Conservation (phyloP, 768 basidiomycete genomes). For the Tricholoma matsutake region DNA sequence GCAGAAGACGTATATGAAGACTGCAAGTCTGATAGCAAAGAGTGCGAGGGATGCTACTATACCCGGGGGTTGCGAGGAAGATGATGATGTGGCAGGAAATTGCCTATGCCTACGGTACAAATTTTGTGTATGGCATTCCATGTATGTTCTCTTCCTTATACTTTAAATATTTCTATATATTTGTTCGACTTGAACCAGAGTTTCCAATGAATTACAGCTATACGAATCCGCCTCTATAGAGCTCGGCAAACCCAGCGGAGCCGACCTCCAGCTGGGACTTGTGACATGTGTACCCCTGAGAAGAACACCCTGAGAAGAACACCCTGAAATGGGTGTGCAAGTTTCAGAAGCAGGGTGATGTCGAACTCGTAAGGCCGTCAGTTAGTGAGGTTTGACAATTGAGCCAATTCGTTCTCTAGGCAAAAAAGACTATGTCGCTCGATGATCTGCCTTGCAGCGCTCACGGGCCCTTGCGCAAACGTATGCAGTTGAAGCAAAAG, state of each 20-base stretch:
- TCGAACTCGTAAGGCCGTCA: slow-evolving; percentile 60
- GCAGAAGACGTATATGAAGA: slow-evolving; percentile 92
- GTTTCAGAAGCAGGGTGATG: slow-evolving; percentile 81
- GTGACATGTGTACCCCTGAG: slow-evolving; percentile 98
- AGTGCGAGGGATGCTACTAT: slow-evolving; percentile 82
- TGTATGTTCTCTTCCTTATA: slow-evolving; percentile 41
- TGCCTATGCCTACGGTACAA: slow-evolving; percentile 92
- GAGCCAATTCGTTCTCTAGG: slow-evolving; percentile 41
- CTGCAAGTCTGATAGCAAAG: slow-evolving; percentile 92
- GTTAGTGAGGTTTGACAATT: not conserved
- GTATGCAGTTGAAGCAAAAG: slow-evolving; percentile 78
- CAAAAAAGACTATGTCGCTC: slow-evolving; percentile 67
- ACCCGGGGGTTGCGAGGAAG: slow-evolving; percentile 79
- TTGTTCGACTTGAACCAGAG: not conserved
- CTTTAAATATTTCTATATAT: not conserved
- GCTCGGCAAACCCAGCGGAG: slow-evolving; percentile 90
- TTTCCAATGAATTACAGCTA: slow-evolving; percentile 47
- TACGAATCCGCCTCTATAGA: slow-evolving; percentile 73
- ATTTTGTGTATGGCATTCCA: slow-evolving; percentile 95
- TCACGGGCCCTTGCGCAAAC: slow-evolving; percentile 74
- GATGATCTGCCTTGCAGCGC: slow-evolving; percentile 76
- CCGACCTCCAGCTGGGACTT: slow-evolving; percentile 78
- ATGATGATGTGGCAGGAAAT: slow-evolving; percentile 89
- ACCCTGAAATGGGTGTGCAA: slow-evolving; percentile 80
- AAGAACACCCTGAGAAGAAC: slow-evolving; percentile 87